Evolutionary conservation across 345 rosid species (phyloP).

Genomic region (Linum trigynum): DNA sequence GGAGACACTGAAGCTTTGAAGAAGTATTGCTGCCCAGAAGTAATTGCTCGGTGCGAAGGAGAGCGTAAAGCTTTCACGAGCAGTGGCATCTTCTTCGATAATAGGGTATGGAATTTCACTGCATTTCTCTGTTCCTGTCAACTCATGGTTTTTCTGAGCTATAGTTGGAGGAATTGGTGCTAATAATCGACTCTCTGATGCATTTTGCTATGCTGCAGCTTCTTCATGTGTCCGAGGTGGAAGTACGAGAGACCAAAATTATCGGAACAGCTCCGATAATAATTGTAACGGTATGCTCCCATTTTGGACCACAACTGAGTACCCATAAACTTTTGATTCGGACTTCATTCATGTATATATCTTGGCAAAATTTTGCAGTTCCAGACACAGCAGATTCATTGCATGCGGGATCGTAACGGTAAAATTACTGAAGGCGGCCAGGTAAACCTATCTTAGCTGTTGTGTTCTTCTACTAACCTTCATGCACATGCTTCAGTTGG

Average conservation of each 20-base stretch:
- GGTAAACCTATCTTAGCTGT: too few relatives aligned
- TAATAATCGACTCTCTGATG: not conserved
- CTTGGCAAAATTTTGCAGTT: constrained; percentile 38
- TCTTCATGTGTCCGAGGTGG: constrained; percentile 82
- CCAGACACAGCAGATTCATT: constrained; percentile 76
- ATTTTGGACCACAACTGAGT: too few relatives aligned
- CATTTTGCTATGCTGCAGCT: constrained; percentile 34
- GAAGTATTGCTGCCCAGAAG: constrained; percentile 77
- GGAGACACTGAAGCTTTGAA: constrained; percentile 62
- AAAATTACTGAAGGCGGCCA: constrained; percentile 75
- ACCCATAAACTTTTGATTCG: too few relatives aligned
- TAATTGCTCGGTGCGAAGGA: constrained; percentile 62
- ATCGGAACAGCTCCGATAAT: constrained; percentile 80
- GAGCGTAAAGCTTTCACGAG: constrained; percentile 57
- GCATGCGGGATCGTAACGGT: constrained; percentile 63
- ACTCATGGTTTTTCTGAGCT: too few relatives aligned
- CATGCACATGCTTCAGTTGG: too few relatives aligned
- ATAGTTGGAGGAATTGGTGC: too few relatives aligned
- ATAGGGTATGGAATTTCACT: constrained; percentile 42
- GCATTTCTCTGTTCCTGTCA: not conserved
- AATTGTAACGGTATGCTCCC: constrained; percentile 46
- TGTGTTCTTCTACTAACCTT: too few relatives aligned
- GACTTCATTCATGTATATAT: not conserved
- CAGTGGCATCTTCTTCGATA: constrained; percentile 67
- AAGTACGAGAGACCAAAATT: constrained; percentile 81